Evolutionary conservation across 2,329 filamentous ascomycete species (phyloP).

Genomic region (Hypoxylon sp.): DNA sequence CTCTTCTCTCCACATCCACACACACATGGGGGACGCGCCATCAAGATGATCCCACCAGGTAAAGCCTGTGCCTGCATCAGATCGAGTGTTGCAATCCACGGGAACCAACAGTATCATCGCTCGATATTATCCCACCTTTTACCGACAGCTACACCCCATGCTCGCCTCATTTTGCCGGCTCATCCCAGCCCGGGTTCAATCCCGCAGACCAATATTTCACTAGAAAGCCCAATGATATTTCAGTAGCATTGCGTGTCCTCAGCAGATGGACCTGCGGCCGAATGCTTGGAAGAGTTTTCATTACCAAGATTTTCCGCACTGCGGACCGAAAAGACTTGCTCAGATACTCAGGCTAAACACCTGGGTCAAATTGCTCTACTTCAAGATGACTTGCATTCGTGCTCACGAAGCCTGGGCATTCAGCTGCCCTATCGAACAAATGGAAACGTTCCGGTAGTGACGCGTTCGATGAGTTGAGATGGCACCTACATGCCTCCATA

Average conservation of each 20-base stretch:
- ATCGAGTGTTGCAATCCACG: slow-evolving; percentile 32
- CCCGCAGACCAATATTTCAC: slow-evolving; percentile 10
- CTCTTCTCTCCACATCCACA: slow-evolving; percentile 11
- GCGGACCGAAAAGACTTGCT: slow-evolving; percentile 29
- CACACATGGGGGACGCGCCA: slow-evolving; percentile 11
- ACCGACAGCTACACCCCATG: slow-evolving; percentile 36
- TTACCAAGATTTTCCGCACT: slow-evolving; percentile 13
- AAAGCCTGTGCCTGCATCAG: slow-evolving; percentile 32
- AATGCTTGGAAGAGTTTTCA: slow-evolving; percentile 1
- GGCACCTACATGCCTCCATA: slow-evolving; percentile 20
- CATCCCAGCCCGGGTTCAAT: slow-evolving; percentile 29
- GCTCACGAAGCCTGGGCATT: slow-evolving; percentile 14
- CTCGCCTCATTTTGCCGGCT: slow-evolving; percentile 32
- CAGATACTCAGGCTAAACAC: slow-evolving; percentile 33
- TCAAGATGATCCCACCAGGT: slow-evolving; percentile 11
- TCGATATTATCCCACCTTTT: slow-evolving; percentile 39
- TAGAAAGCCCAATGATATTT: slow-evolving; percentile 18
- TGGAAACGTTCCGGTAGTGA: slow-evolving; percentile 19
- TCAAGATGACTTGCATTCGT: slow-evolving; percentile 18
- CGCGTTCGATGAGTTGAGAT: slow-evolving; percentile 31
- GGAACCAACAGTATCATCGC: slow-evolving; percentile 36
- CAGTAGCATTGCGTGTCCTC: slow-evolving; percentile 27
- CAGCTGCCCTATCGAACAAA: slow-evolving; percentile 12
- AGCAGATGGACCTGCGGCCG: slow-evolving; percentile 13
- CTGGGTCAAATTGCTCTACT: slow-evolving; percentile 20